Percentiles rank a stretch among this genome's conserved stretches.
phyloP scores from a whole-genome alignment of 345 rosid species.

The Lepidium didymum region DNA sequence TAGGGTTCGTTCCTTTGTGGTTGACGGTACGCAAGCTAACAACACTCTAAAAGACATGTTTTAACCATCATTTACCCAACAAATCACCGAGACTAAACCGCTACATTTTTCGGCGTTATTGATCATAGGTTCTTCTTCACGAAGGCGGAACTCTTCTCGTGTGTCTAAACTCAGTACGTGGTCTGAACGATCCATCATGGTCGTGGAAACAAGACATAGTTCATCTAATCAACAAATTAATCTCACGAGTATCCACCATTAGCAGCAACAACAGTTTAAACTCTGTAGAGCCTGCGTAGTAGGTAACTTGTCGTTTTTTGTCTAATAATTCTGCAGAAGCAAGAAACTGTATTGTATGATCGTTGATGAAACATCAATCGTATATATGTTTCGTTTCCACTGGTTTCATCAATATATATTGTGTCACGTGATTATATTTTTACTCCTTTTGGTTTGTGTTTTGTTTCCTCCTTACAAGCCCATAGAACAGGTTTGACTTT shows the following conservation, averaged over 20 bases:
- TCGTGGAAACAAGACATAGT: conserved; percentile 62
- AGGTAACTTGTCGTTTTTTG: conserved; percentile 14
- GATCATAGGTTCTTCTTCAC: conserved; percentile 72
- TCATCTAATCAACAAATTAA: conserved; percentile 34
- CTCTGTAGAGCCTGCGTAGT: conserved; percentile 17
- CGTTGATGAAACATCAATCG: background rate
- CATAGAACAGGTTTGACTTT: background rate
- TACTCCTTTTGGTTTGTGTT: background rate
- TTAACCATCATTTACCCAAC: background rate
- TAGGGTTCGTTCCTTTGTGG: conserved; percentile 91
- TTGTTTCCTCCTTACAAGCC: conserved; percentile 1
- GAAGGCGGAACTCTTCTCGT: conserved; percentile 94
- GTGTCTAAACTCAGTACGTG: conserved; percentile 80
- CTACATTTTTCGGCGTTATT: background rate
- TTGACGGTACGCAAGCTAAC: conserved; percentile 46
- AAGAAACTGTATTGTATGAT: background rate
- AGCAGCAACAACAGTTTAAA: conserved; percentile 5
- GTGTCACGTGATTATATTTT: conserved; percentile 2
- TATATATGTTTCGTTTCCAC: background rate
- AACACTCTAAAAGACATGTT: background rate
- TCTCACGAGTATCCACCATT: conserved; percentile 4
- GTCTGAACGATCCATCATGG: conserved; percentile 80
- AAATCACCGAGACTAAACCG: background rate
- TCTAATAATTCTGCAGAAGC: background rate
- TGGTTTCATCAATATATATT: background rate